Evolutionary conservation across 164 flowering plant species (phyloP).

Genomic region (Sedum album): DNA sequence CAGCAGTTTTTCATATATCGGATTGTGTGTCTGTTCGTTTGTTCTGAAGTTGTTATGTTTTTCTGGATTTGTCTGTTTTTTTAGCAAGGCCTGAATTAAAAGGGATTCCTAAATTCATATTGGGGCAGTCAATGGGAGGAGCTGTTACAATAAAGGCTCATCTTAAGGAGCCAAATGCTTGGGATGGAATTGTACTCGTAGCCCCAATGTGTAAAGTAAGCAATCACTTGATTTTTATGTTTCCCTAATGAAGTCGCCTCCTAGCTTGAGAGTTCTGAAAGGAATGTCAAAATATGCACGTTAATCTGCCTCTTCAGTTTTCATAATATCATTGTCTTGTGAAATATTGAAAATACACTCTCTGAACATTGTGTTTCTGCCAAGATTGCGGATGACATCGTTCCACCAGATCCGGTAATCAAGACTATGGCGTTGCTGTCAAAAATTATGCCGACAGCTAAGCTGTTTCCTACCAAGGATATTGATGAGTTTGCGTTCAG

Average conservation of each 20-base stretch:
- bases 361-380: constrained; percentile 23
- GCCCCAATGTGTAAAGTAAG: too few relatives aligned
- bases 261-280: too few relatives aligned
- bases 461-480: too few relatives aligned
- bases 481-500: too few relatives aligned
- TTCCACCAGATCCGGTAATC: constrained; percentile 44
- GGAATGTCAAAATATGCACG: too few relatives aligned
- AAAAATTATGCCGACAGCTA: too few relatives aligned
- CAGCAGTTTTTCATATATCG: background rate
- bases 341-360: background rate
- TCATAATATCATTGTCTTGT: constrained; percentile 1
- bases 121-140: too few relatives aligned
- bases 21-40: background rate
- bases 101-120: too few relatives aligned
- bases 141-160: constrained; percentile 70
- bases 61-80: background rate
- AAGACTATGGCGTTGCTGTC: constrained; percentile 36
- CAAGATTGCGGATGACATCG: constrained; percentile 82
- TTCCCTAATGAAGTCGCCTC: background rate
- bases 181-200: constrained; percentile 91
- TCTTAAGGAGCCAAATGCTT: constrained; percentile 52
- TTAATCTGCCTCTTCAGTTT: too few relatives aligned
- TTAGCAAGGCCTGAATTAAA: constrained; percentile 67
- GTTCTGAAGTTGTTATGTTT: background rate
- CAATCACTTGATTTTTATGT: background rate